Evolutionary conservation across 129 eudicot genomes (phyloP), one percentile per base, ranked within the genome.

Genomic region (Tanacetum coccineum): DNA sequence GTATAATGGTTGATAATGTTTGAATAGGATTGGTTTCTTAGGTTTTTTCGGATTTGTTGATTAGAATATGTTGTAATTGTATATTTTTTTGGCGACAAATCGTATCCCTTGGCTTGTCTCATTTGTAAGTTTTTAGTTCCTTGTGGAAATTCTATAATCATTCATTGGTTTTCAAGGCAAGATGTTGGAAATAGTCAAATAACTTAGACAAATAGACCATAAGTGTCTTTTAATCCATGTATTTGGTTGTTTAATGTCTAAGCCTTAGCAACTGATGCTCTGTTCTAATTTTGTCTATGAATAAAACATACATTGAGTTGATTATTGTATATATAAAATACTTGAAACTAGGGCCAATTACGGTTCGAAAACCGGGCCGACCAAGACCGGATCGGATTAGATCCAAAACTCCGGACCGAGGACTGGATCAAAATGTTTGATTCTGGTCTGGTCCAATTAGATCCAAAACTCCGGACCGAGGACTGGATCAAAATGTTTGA

Each of bases 1-100:
- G 70, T 75, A 52, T 75, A 55, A 40, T 59, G 79, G 70, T 61
- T 76, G 73, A 48, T 58, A 17, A 42, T 50, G 74, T 68, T 75
- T 75, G 69, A 30, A 21, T 62, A 62, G 69, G 67, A 70, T 70
- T 70, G 79, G n/a, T 48, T 67, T 66, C 45, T 20, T 67, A 74
- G 74, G 40, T 26, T 59, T 51, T 53, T 61, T 44, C 45, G 64
- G 59, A 25, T 51, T 61, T 68, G 28, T 50, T 75, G 9, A 67
- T 9, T 52, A 59, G 69, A 60, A 60, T 60, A 54, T 76, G n/a
- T 60, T 68, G 65, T 76, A 68, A 68, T 51, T 68, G 74, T 76
- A 76, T 62, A 67, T 67, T 75, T 39, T 52, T 64, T 42, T 28
- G 50, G 32, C 12, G 21, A 54, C 49, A 74, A 25, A 19, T 8